phyloP scores from a whole-genome alignment of 2,329 filamentous ascomycete genomes.

The Arachnomyces sp. region DNA sequence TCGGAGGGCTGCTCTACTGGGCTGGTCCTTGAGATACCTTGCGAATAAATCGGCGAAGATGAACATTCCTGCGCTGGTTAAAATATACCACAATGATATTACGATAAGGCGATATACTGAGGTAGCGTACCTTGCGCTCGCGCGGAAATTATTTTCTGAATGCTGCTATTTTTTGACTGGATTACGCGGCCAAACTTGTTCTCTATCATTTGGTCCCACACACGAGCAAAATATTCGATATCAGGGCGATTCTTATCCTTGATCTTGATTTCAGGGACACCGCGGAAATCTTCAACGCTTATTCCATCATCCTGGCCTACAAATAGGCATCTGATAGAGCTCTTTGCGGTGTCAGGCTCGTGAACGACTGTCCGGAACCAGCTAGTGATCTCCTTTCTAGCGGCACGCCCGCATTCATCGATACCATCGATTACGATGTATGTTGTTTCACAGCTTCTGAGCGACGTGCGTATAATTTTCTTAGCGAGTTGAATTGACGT shows the following conservation, averaged over 20 bases:
- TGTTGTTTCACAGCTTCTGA: too few relatives aligned
- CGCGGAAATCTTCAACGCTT: neutral
- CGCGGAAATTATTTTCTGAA: neutral
- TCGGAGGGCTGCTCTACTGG: neutral
- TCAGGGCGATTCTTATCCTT: neutral
- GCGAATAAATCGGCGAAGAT: conserved; percentile 2
- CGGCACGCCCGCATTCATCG: too few relatives aligned
- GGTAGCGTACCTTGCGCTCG: neutral
- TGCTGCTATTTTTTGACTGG: neutral
- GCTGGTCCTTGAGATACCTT: conserved; percentile 1
- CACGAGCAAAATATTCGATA: neutral
- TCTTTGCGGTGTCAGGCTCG: too few relatives aligned
- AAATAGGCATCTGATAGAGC: neutral
- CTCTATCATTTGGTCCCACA: neutral
- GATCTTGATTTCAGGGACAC: neutral
- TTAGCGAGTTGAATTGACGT: too few relatives aligned
- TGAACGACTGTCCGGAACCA: too few relatives aligned
- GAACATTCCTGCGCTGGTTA: neutral
- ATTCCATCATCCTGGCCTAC: conserved; percentile 1
- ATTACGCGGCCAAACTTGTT: neutral
- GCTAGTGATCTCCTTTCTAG: too few relatives aligned
- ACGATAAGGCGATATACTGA: too few relatives aligned
- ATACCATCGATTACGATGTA: too few relatives aligned
- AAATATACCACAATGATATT: too few relatives aligned
- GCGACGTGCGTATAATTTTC: too few relatives aligned